Percentiles rank a stretch among this genome's conserved stretches.
These are phyloP conservation scores for Phytophthora kernoviae DNA, from an alignment of 352 stramenopile species.

Conservation along the genomic window DNA sequence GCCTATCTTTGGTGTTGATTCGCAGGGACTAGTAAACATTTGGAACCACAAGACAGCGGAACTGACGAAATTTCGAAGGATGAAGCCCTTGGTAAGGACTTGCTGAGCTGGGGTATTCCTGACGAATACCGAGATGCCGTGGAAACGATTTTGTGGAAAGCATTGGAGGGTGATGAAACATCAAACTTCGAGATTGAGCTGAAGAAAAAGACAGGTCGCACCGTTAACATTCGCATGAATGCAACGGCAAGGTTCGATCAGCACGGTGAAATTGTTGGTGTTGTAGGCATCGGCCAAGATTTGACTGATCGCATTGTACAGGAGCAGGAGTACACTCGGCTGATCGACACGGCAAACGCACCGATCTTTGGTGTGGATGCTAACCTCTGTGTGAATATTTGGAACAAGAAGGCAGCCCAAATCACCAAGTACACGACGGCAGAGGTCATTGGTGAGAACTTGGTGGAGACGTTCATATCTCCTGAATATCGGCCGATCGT, in stretches of 20 bases:
- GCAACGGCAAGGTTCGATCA: conserved; percentile 70
- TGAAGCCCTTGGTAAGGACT: conserved; percentile 87
- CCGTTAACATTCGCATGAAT: conserved; percentile 75
- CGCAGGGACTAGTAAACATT: conserved; percentile 81
- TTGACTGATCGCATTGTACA: conserved; percentile 87
- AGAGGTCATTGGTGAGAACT: conserved; percentile 82
- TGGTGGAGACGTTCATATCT: conserved; percentile 88
- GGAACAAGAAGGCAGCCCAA: conserved; percentile 92
- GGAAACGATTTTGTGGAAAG: conserved; percentile 57
- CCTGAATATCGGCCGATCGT: conserved; percentile 71
- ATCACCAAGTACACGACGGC: conserved; percentile 85
- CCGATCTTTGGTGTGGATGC: conserved; percentile 92
- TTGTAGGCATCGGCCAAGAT: conserved; percentile 88
- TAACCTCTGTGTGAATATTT: conserved; percentile 90
- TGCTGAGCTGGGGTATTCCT: conserved; percentile 65
- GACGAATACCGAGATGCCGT: conserved; percentile 59
- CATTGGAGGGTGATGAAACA: conserved; percentile 65
- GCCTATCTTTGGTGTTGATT: conserved; percentile 89
- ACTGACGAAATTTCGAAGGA: conserved; percentile 87
- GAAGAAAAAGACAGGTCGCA: conserved; percentile 67
- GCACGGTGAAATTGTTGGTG: conserved; percentile 79
- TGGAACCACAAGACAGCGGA: conserved; percentile 92
- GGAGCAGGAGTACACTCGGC: conserved; percentile 85
- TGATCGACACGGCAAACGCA: conserved; percentile 92
- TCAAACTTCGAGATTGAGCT: conserved; percentile 87